Evolutionary conservation across 139 green algal species (phyloP).

Genomic region (Nannochloris sp.): DNA sequence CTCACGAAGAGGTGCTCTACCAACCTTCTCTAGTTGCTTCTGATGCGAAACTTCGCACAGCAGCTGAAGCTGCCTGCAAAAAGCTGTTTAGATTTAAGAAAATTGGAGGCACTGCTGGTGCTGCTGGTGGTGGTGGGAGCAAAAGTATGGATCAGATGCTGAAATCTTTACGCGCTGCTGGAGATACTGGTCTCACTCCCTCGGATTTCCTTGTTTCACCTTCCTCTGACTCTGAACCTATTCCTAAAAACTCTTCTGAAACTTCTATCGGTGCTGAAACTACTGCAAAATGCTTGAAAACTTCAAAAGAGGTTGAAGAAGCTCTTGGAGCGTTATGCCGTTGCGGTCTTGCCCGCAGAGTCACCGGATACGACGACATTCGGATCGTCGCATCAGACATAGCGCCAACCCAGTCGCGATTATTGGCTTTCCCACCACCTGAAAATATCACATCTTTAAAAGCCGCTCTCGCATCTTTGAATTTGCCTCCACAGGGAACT

Average conservation of each 20-base stretch:
- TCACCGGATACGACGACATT: background rate
- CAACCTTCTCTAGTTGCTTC: slow-evolving; percentile 10
- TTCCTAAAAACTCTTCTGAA: background rate
- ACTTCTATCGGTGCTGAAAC: background rate
- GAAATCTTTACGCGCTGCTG: background rate
- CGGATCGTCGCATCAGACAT: background rate
- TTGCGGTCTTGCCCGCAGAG: slow-evolving; percentile 3
- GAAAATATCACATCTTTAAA: no score
- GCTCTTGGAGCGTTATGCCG: slow-evolving; percentile 1
- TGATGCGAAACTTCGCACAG: background rate
- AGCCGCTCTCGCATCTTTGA: no score
- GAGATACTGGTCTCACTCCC: background rate
- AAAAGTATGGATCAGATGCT: background rate
- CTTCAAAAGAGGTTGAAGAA: background rate
- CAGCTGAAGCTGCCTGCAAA: slow-evolving; percentile 1
- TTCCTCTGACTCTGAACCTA: background rate
- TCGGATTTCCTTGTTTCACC: background rate
- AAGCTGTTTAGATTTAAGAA: background rate
- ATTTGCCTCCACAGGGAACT: no score
- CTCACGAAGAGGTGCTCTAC: slow-evolving; percentile 5
- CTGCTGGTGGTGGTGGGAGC: background rate
- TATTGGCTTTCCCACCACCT: slow-evolving; percentile 11
- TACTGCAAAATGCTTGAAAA: background rate
- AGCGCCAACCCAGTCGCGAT: slow-evolving; percentile 1
- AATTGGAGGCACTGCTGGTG: background rate